Conservation (phyloP, 83 land plant species). For the Diphasiastrum complanatum region DNA sequence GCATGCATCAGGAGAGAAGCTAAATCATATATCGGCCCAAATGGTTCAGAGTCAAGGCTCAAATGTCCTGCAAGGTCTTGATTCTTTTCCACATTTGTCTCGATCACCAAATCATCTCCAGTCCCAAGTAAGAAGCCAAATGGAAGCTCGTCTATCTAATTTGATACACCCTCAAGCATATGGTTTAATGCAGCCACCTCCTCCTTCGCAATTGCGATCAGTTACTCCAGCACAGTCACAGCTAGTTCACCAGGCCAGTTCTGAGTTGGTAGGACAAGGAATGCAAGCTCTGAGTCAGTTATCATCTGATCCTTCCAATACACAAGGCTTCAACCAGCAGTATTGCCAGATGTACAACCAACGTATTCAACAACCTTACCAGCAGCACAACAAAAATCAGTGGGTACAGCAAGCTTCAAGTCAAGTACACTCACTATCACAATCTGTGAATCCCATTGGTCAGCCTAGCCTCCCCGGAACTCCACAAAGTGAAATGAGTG, state of each 20-base stretch:
- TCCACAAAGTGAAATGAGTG: constrained; percentile 49
- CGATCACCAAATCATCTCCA: constrained; percentile 22
- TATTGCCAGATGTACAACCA: constrained; percentile 20
- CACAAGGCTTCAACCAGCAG: constrained; percentile 2
- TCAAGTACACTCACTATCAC: constrained; percentile 33
- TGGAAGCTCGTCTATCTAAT: constrained; percentile 22
- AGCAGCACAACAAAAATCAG: constrained; percentile 25
- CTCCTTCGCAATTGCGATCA: constrained; percentile 14
- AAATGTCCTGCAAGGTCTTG: constrained; percentile 12
- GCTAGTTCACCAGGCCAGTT: neutral
- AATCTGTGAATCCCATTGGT: constrained; percentile 14
- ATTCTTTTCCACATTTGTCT: constrained; percentile 19
- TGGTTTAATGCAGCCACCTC: constrained; percentile 33
- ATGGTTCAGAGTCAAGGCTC: neutral
- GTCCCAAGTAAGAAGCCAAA: constrained; percentile 14
- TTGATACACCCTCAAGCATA: constrained; percentile 14
- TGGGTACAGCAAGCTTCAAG: constrained; percentile 22
- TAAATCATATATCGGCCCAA: neutral
- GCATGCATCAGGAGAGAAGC: too few species aligned
- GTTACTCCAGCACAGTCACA: constrained; percentile 16
- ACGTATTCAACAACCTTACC: constrained; percentile 28
- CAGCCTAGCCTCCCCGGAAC: constrained; percentile 44
- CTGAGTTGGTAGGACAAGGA: constrained; percentile 4
- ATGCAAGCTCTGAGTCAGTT: constrained; percentile 11
- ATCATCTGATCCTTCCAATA: neutral